Evolutionary conservation across 2,329 filamentous ascomycete species (phyloP).

Genomic region (Fusarium chuoi): DNA sequence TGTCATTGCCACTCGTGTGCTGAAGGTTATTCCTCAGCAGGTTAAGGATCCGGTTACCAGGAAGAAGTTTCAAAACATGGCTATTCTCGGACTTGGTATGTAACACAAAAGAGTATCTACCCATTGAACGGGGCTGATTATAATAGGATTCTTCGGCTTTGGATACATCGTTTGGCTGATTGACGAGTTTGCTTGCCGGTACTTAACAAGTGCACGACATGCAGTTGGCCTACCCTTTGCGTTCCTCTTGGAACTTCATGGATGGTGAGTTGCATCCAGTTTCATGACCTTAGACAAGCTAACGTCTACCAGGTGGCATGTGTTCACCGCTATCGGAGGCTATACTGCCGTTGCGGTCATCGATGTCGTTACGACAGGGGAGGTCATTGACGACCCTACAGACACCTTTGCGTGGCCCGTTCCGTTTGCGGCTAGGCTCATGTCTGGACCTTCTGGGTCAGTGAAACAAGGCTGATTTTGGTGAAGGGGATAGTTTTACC

Average conservation of each 20-base stretch:
- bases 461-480: background rate
- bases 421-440: slow-evolving; percentile 32
- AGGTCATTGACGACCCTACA: slow-evolving; percentile 46
- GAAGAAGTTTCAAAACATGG: slow-evolving; percentile 31
- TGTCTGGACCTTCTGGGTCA: background rate
- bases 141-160: slow-evolving; percentile 48
- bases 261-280: slow-evolving; percentile 47
- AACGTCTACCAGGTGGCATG: slow-evolving; percentile 50
- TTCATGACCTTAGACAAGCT: background rate
- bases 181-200: slow-evolving; percentile 49
- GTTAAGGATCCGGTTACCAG: slow-evolving; percentile 42
- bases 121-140: background rate
- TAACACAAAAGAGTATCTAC: fast-evolving
- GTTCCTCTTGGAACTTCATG: slow-evolving; percentile 54
- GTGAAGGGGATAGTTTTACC: fast-evolving
- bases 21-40: slow-evolving; percentile 47
- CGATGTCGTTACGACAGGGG: slow-evolving; percentile 50
- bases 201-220: slow-evolving; percentile 43
- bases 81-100: slow-evolving; percentile 37
- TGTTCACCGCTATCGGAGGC: slow-evolving; percentile 54
- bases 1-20: slow-evolving; percentile 47
- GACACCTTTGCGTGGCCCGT: slow-evolving; percentile 50
- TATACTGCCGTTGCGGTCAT: slow-evolving; percentile 53
- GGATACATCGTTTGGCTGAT: slow-evolving; percentile 55
- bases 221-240: slow-evolving; percentile 50